phyloP scores from a whole-genome alignment of 2,329 filamentous ascomycete genomes.

The Penicillium freii region DNA sequence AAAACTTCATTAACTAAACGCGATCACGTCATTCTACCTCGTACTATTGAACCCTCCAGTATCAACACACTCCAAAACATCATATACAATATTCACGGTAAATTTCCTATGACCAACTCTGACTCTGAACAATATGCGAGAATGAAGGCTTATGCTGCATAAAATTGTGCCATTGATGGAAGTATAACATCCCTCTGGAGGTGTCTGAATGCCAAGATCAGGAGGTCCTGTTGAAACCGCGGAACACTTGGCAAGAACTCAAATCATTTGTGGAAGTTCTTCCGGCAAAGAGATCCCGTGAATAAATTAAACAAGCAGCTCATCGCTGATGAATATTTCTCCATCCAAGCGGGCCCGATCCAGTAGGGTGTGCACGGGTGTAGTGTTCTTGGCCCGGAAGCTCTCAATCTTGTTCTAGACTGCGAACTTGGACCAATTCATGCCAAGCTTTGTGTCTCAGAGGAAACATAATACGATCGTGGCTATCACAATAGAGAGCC shows the following conservation, averaged over 20 bases:
- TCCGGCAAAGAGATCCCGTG: neutral
- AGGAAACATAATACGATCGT: neutral
- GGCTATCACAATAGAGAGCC: neutral
- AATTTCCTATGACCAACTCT: neutral
- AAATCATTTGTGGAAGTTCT: conserved; percentile 14
- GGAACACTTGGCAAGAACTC: conserved; percentile 9
- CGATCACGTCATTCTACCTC: neutral
- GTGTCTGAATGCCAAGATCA: conserved; percentile 11
- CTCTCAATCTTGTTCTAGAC: neutral
- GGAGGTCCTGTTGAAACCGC: conserved; percentile 7
- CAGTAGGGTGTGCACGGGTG: neutral
- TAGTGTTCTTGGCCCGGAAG: neutral
- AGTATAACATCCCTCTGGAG: conserved; percentile 7
- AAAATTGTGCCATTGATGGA: conserved; percentile 9
- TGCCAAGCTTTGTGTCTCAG: conserved; percentile 10
- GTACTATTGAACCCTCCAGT: neutral
- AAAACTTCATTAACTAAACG: neutral
- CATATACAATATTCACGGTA: too few species aligned
- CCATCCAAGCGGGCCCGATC: neutral
- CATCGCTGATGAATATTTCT: neutral
- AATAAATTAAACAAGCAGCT: neutral
- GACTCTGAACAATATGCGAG: neutral
- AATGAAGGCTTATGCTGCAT: neutral
- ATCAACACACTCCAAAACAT: neutral
- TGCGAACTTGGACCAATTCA: neutral